Conservation (phyloP, 345 rosid genomes). For the Sonneratia alba region DNA sequence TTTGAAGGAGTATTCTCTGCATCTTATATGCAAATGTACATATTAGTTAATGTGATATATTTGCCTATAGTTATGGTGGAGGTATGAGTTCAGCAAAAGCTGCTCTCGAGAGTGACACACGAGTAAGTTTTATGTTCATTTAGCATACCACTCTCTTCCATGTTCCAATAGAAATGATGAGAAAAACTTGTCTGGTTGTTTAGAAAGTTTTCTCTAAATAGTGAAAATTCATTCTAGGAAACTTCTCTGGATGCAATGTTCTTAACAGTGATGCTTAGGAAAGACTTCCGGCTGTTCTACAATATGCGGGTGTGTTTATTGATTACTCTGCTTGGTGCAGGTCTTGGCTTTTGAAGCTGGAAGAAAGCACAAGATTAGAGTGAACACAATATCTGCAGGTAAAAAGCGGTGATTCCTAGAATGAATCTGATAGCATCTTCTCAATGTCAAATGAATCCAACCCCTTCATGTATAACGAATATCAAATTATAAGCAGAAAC, state of each 20-base stretch:
- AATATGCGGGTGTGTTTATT: background rate
- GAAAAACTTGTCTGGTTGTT: background rate
- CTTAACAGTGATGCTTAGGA: too few species aligned
- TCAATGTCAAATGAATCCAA: background rate
- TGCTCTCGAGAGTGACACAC: conserved; percentile 58
- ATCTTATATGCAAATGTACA: background rate
- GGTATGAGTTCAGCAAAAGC: conserved; percentile 72
- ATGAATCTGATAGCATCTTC: background rate
- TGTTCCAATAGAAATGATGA: background rate
- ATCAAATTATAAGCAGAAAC: too few species aligned
- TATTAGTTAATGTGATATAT: background rate
- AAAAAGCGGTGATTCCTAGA: background rate
- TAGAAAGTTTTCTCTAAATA: background rate
- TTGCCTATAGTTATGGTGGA: conserved; percentile 42
- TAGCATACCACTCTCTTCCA: background rate
- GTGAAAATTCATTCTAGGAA: background rate
- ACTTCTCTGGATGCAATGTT: too few species aligned
- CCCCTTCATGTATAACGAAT: background rate
- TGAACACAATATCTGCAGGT: conserved; percentile 92
- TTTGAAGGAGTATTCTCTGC: background rate
- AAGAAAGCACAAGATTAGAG: conserved; percentile 67
- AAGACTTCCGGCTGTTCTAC: too few species aligned
- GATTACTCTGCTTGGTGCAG: conserved; percentile 18
- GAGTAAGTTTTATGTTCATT: conserved; percentile 17
- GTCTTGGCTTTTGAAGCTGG: conserved; percentile 93